Conservation (phyloP, 2,329 filamentous ascomycete genomes). For the Cercospora zeina region DNA sequence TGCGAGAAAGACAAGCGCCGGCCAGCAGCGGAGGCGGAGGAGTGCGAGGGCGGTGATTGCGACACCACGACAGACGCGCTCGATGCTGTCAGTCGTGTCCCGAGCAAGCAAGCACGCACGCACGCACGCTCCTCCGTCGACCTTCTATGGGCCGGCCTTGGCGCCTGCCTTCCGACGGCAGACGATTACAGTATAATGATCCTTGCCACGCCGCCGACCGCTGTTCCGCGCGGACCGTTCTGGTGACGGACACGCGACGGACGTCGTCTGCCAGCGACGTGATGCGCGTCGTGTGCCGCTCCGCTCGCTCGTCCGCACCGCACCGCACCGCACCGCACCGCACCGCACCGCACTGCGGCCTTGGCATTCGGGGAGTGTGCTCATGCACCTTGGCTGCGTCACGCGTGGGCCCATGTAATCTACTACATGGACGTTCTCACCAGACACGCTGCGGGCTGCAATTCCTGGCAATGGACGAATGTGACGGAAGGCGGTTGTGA, state of each 20-base stretch:
- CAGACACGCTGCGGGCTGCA: too few species aligned
- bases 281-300: too few species aligned
- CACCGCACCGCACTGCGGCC: too few species aligned
- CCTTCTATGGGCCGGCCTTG: not conserved
- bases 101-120: too few species aligned
- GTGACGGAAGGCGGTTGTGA: not conserved
- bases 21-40: constrained; percentile 12
- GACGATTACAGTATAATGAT: not conserved
- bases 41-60: not conserved
- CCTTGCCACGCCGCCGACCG: too few species aligned
- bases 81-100: constrained; percentile 1
- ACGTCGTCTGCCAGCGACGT: too few species aligned
- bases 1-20: constrained; percentile 11
- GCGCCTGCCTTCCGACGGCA: not conserved
- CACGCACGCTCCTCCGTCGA: not conserved
- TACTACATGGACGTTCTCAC: too few species aligned
- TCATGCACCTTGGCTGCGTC: not conserved
- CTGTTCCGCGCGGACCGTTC: not conserved
- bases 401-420: too few species aligned
- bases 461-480: not conserved
- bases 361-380: too few species aligned
- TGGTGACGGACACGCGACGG: not conserved
- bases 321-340: too few species aligned
- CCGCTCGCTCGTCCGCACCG: too few species aligned
- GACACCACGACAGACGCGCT: not conserved